Evolutionary conservation across 2,329 filamentous ascomycete genomes (phyloP), one percentile per base, ranked within the genome.

Genomic region (Trichoderma citrinoviride): DNA sequence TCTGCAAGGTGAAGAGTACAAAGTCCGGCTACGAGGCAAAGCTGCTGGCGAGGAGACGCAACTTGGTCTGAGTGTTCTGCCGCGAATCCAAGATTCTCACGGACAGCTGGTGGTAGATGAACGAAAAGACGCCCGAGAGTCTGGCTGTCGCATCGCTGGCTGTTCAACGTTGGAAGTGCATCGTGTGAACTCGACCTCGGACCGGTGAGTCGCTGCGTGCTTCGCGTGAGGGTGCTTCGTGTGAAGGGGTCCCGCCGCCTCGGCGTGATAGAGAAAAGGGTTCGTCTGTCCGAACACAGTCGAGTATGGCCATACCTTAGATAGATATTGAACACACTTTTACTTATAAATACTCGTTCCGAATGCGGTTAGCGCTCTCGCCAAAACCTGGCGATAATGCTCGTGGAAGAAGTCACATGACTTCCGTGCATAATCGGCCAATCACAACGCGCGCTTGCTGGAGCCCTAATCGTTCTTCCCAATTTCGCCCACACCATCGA

Each of bases 381-480:
- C 19, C 25, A 62, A 62, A 54, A 62, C 49, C 49, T 54, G 12
- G 44, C 23, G 15, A 25, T 27, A 14, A 33, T 29, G 58, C 19
- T 54, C 46, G 52, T 53, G 49, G 44, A 50, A 8, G 23, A 27
- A 46, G 17, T 66, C 69, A 70, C 68, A 66, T 69, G 69, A 66
- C 17, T 10, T 5, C 15, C 12, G 8, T 7, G 2, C 5, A n/a
- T 2, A 21, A 33, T 2, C 2, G 25, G 7, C 65, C 68, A 68
- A 68, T 67, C 52, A 68, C 2, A 41, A 25, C 37, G 6, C 44
- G 33, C 19, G 19, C 19, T 47, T 63, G 52, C 61, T 56, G 64
- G 64, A 71, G 68, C 71, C 71, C 71, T 73, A 73, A 70, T 61
- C 55, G 27, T 67, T 47, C 50, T 43, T 44, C 7, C n/a, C 23